phyloP scores from a whole-genome alignment of 257 asterid genomes.

The Lycium ferocissimum region DNA sequence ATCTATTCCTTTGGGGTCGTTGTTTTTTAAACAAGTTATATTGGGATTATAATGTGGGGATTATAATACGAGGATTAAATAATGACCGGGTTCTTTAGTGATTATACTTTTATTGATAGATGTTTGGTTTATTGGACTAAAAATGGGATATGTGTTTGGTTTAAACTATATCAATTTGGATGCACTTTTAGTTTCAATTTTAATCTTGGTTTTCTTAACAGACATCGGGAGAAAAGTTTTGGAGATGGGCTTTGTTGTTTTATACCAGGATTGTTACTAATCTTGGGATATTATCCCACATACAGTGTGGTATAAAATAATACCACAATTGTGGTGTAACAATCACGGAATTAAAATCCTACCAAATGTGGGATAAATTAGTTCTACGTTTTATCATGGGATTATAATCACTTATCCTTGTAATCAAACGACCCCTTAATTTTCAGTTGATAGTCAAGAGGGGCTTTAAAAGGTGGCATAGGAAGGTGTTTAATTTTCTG shows the following conservation, averaged over 20 bases:
- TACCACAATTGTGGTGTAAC: constrained; percentile 13
- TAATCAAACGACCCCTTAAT: background rate
- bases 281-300: background rate
- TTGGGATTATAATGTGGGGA: background rate
- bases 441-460: background rate
- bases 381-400: background rate
- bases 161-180: background rate
- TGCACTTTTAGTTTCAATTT: background rate
- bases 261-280: background rate
- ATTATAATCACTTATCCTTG: background rate
- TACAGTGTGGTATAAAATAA: constrained; percentile 2
- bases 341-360: background rate
- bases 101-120: background rate
- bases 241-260: constrained; percentile 18
- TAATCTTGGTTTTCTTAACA: constrained; percentile 1
- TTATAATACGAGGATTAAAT: background rate
- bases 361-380: constrained; percentile 15
- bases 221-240: background rate
- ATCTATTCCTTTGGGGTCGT: background rate
- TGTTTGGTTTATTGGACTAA: background rate
- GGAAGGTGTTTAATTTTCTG: constrained; percentile 14
- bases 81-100: background rate
- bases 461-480: background rate
- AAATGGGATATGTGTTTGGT: background rate
- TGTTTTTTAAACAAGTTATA: background rate